Conservation (phyloP, 768 basidiomycete genomes). For the Hemileccinum rubropunctum region DNA sequence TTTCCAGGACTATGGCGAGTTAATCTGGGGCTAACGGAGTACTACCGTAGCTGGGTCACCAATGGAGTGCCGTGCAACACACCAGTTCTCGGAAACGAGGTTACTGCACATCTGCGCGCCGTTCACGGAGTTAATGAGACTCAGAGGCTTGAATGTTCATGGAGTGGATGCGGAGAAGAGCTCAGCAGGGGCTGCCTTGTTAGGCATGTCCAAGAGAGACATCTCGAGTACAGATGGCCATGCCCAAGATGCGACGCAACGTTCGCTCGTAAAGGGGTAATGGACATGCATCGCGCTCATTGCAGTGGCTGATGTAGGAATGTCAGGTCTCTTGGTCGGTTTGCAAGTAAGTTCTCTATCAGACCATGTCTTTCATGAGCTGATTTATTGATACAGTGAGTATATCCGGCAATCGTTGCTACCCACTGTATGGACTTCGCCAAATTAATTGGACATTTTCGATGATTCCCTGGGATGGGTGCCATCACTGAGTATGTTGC, state of each 20-base stretch:
- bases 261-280: conserved; percentile 20
- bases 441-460: neutral
- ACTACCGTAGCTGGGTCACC: too few relatives aligned
- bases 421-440: neutral
- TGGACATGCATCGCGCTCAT: conserved; percentile 13
- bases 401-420: too few relatives aligned
- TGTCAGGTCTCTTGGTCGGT: neutral
- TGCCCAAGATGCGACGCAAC: conserved; percentile 14
- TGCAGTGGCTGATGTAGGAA: too few relatives aligned
- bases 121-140: conserved; percentile 5
- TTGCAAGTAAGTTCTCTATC: neutral
- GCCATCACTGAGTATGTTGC: neutral
- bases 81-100: conserved; percentile 11
- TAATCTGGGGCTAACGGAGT: conserved; percentile 6
- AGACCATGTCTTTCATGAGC: neutral
- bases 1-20: conserved; percentile 8
- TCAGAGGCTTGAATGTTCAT: conserved; percentile 9
- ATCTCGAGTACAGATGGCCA: conserved; percentile 22
- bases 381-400: conserved; percentile 2
- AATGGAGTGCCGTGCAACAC: conserved; percentile 11
- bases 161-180: conserved; percentile 16
- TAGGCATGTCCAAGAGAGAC: conserved; percentile 24
- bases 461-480: neutral
- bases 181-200: conserved; percentile 15
- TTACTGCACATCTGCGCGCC: conserved; percentile 14